Evolutionary conservation across 2,329 filamentous ascomycete genomes (phyloP).

Genomic region (Didymella glomerata): DNA sequence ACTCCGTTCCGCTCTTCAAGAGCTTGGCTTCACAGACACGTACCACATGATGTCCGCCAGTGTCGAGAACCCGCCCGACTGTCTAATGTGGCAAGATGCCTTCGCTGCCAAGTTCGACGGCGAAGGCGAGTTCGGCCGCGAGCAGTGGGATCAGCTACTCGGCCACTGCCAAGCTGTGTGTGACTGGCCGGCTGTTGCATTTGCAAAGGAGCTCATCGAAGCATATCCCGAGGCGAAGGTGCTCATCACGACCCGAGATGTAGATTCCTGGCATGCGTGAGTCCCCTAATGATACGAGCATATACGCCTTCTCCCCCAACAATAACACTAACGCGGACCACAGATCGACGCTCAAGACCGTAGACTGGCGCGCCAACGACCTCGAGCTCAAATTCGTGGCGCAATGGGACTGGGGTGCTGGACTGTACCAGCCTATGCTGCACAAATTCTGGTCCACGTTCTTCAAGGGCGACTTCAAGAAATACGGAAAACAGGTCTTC

Average conservation of each 20-base stretch:
- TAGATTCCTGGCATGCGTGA: constrained; percentile 42
- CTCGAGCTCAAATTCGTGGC: constrained; percentile 65
- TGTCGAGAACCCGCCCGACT: constrained; percentile 73
- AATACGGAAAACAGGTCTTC: constrained; percentile 69
- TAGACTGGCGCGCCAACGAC: constrained; percentile 72
- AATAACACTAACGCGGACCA: not conserved
- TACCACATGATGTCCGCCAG: constrained; percentile 66
- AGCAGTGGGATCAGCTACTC: constrained; percentile 60
- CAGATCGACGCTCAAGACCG: constrained; percentile 70
- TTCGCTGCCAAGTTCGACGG: constrained; percentile 70
- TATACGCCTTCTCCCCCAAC: not conserved
- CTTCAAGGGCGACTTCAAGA: constrained; percentile 73
- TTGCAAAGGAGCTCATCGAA: constrained; percentile 42
- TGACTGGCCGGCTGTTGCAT: constrained; percentile 42
- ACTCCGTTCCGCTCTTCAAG: constrained; percentile 70
- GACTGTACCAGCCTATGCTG: constrained; percentile 75
- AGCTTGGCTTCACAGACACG: constrained; percentile 64
- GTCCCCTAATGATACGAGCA: not conserved
- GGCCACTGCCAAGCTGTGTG: constrained; percentile 53
- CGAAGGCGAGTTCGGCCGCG: constrained; percentile 65
- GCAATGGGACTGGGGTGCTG: constrained; percentile 69
- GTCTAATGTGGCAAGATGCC: constrained; percentile 75
- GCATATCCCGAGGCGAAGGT: constrained; percentile 49
- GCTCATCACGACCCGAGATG: constrained; percentile 41
- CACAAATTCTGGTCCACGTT: constrained; percentile 74